Evolutionary conservation across 305 asterid genomes (phyloP), one percentile per base, ranked within the genome.

Genomic region (Euphrasia arctica): DNA sequence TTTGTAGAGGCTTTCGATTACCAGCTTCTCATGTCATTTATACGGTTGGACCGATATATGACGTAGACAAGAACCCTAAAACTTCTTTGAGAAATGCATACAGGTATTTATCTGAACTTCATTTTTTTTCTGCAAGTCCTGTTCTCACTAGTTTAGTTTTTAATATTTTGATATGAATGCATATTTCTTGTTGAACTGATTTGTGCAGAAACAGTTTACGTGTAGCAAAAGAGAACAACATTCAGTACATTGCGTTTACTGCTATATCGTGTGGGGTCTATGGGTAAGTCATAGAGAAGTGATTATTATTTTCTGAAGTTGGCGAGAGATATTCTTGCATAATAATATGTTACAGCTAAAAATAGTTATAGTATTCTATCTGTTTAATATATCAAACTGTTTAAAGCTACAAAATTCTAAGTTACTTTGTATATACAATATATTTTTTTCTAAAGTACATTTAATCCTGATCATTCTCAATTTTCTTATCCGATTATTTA

Each of bases 11-110:
- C 47, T 92, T 89, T 65, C 83, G 78, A 8, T 77, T 92, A 80
- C 97, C 96, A 57, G 91, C 93, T 45, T 89, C 98, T 71, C 93
- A 89, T 77, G 90, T 92, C 43, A 92, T 89, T 75, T 91, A 92
- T 77, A 85, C 98, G n/a, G 98, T 89, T 75, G 98, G 98, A 54
- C 98, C 98, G 1, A 77, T 92, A 59, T 89, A 92, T 69, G 82
- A 81, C 64, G 25, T 29, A 41, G 79, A 79, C 60, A 67, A 65
- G 58, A 78, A 87, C 79, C 88, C 96, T 64, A 75, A 77, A 78
- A 86, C 82, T 58, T 75, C 82, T 61, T 72, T 92, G 84, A 81
- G 73, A 61, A 89, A 78, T 81, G 85, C 98, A 22, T 89, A 85
- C 74, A 87, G 88, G 98, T 89, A 75, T 61, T 29, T 34, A 56